Conservation (phyloP, 2,329 filamentous ascomycete species). For the Colletotrichum siamense region DNA sequence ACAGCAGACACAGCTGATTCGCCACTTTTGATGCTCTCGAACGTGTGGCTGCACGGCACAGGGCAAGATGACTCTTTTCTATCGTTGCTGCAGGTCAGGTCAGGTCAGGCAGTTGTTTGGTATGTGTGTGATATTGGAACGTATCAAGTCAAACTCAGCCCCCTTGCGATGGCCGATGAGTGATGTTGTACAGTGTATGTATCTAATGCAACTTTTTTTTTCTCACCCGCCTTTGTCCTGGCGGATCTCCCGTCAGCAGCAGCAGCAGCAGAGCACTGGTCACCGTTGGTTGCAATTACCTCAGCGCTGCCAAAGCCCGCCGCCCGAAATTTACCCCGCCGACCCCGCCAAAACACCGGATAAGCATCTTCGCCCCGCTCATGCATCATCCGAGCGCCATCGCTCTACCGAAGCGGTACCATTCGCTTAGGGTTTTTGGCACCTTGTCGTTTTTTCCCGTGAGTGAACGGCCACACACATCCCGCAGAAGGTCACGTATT, state of each 20-base stretch:
- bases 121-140: background rate
- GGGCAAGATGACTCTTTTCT: background rate
- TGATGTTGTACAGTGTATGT: constrained; percentile 17
- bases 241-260: background rate
- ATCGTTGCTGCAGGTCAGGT: background rate
- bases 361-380: background rate
- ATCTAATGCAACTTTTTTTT: background rate
- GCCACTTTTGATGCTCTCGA: background rate
- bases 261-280: background rate
- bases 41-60: background rate
- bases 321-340: background rate
- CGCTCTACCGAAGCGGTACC: background rate
- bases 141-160: background rate
- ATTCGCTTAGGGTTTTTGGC: background rate
- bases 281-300: background rate
- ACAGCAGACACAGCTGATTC: background rate
- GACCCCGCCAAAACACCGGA: constrained; percentile 2
- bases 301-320: background rate
- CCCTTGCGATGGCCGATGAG: background rate
- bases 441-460: background rate
- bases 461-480: background rate
- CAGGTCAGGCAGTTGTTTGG: background rate
- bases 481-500: background rate
- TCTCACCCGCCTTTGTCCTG: background rate
- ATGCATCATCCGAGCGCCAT: background rate